A percentile compares a stretch with the other conserved stretches of the same genome.
Conservation (phyloP, 2,329 filamentous ascomycete species). For the Colletotrichum sp. region DNA sequence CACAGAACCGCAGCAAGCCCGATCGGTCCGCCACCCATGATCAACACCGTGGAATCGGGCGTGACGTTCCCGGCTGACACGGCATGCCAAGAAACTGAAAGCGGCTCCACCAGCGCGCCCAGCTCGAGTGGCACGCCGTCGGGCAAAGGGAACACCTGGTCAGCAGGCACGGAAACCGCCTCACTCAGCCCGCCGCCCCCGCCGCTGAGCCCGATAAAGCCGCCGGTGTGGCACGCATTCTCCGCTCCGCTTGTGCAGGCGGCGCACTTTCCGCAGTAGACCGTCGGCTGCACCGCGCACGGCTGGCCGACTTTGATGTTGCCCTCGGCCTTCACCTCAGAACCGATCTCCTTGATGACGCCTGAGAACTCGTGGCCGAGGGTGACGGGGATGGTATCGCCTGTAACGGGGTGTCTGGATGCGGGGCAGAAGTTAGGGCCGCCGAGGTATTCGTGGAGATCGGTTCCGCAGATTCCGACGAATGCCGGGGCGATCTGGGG, state of each 20-base stretch:
- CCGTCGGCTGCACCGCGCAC: constrained; percentile 62
- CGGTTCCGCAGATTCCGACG: constrained; percentile 38
- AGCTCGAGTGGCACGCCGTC: constrained; percentile 56
- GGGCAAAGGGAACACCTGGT: constrained; percentile 52
- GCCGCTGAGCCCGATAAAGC: constrained; percentile 36
- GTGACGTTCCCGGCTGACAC: constrained; percentile 34
- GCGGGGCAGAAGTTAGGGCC: constrained; percentile 33
- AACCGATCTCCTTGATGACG: constrained; percentile 55
- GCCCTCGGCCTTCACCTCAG: background rate
- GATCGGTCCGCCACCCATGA: constrained; percentile 68
- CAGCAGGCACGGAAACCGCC: constrained; percentile 52
- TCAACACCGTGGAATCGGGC: constrained; percentile 51
- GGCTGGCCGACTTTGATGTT: constrained; percentile 56
- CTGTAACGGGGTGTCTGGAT: constrained; percentile 59
- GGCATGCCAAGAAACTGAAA: constrained; percentile 70
- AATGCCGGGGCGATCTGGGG: constrained; percentile 31
- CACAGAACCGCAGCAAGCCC: constrained; percentile 65
- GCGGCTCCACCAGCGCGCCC: constrained; percentile 65
- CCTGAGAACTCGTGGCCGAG: constrained; percentile 70
- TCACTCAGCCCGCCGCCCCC: constrained; percentile 61
- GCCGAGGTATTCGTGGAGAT: constrained; percentile 36
- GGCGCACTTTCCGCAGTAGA: constrained; percentile 59
- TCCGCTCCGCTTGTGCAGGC: constrained; percentile 51
- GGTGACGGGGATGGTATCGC: constrained; percentile 59
- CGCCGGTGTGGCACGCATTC: constrained; percentile 47